Base-by-base conservation (phyloP, 2,329 filamentous ascomycete genomes). In the Penicillium italicum region DNA sequence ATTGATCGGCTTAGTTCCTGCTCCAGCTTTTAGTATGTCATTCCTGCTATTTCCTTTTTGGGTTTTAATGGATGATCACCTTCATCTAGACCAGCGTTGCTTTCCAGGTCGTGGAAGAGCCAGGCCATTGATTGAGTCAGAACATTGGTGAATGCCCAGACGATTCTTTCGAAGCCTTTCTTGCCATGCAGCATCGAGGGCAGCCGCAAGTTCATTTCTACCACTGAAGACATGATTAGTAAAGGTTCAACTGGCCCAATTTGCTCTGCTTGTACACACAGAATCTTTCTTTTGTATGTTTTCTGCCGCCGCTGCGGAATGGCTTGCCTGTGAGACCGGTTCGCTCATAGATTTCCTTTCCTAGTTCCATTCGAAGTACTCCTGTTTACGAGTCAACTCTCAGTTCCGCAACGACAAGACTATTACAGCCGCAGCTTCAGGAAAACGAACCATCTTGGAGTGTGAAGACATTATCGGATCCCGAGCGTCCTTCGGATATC, bases 141-240 rank as follows among this genome's bases (percentile, higher is more conserved):
- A 22, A 90, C 90, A 60, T 91, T 90, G 64, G 87, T 86, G 71
- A 86, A 91, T 14, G 91, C 90, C 79, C 89, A 89, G 7, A 87
- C 71, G 14, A 96, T 77, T 43, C 90, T 80, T 59, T 92, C 87
- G 66, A 95, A 96, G 0, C 86, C 88, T 61, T 88, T 91, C 71
- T 91, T 94, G 4, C 91, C 91, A 51, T 86, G 87, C 8, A 90
- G 72, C 90, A 96, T 96, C 0, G 86, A 86, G 0, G 86, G 82
- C 5, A 81, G 78, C 18, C 86, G 83, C 28, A 99, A 80, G 57
- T 97, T 86, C 48, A 88, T 79, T 64, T 93, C 85, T 43, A 97
- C 83, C 28, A 87, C 89, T 94, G 53, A 33, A 46, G 28, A 33
- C 16, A 22, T 45, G 16, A 14, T 69, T 55, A 67, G 62, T 51